Percentiles rank a stretch among this genome's conserved stretches.
phyloP scores from a whole-genome alignment of 2,329 filamentous ascomycete species.

The Aspergillus pseudoglaucus region DNA sequence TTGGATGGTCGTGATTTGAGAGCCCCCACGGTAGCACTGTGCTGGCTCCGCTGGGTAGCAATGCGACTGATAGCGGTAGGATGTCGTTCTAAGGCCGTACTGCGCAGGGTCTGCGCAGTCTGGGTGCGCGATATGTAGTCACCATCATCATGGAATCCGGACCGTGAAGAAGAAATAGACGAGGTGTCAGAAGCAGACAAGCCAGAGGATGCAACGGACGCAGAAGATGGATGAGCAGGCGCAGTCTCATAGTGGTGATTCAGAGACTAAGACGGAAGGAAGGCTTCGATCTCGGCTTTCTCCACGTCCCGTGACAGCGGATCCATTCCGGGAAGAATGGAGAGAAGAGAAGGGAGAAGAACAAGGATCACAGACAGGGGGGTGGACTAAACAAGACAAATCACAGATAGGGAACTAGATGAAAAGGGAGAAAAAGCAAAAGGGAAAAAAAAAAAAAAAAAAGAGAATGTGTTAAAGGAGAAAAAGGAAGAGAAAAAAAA shows the following conservation, averaged over 20 bases:
- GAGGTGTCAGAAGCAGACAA: constrained; percentile 14
- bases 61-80: constrained; percentile 35
- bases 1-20: constrained; percentile 21
- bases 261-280: constrained; percentile 11
- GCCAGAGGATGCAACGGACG: constrained; percentile 2
- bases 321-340: constrained; percentile 25
- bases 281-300: constrained; percentile 28
- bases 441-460: too few relatives aligned
- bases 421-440: too few relatives aligned
- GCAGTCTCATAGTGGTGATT: constrained; percentile 7
- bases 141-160: constrained; percentile 13
- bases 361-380: not conserved
- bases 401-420: too few relatives aligned
- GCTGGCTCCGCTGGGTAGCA: constrained; percentile 36
- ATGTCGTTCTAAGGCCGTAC: constrained; percentile 29
- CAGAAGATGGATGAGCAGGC: constrained; percentile 5
- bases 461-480: too few relatives aligned
- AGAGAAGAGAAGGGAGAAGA: not conserved
- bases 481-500: too few relatives aligned
- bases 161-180: constrained; percentile 17
- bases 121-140: constrained; percentile 25
- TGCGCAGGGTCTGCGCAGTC: constrained; percentile 22
- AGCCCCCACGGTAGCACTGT: constrained; percentile 38
- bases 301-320: constrained; percentile 30
- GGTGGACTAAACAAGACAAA: not conserved